Base-by-base conservation (phyloP, 805 yeast species). In the Vanderwaltozyma polyspora region DNA sequence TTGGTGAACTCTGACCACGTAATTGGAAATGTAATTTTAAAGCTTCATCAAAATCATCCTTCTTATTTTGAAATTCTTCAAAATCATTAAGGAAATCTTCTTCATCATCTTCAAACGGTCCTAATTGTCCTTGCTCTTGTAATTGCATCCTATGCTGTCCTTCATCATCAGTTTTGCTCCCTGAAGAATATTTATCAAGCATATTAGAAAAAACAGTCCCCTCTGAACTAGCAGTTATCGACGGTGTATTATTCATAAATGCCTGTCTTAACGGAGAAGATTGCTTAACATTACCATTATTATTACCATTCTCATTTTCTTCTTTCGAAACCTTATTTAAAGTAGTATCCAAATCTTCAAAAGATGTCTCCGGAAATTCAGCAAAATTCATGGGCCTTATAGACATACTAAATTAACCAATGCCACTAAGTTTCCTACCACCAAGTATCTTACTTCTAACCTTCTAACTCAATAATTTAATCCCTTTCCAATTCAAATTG, bases 331-430 rank as follows among this genome's bases (percentile, higher is more conserved):
- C 38, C 19, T 28, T 32, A 6, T 48, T 38, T 32, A 51, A 46
- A 1, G 58, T 46, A 3, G 55, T 46, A 24, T 53, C 58, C 24
- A 53, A 31, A 33, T 55, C 57, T 34, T 55, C 60, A 39, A 55
- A 55, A 12, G 58, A 52, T 4, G 56, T 46, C 27, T 55, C 60
- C 14, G 55, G 45, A 18, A 44, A 31, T 9, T 43, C 51, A 13
- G 44, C 50, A 19, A 22, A 11, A 19, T 28, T 4, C 11, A 24
- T n/a, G 9, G 29, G 33, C 22, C 33, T 22, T 24, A 28, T 37
- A 3, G 38, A 28, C 32, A 37, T 37, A 29, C 3, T n/a, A 8
- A 10, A 8, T 21, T n/a, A n/a, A n/a, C n/a, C n/a, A n/a, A n/a
- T n/a, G n/a, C n/a, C n/a, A n/a, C n/a, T n/a, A n/a, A n/a, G n/a